phyloP scores from a whole-genome alignment of 2,329 filamentous ascomycete species.

The Alternaria gaisen region DNA sequence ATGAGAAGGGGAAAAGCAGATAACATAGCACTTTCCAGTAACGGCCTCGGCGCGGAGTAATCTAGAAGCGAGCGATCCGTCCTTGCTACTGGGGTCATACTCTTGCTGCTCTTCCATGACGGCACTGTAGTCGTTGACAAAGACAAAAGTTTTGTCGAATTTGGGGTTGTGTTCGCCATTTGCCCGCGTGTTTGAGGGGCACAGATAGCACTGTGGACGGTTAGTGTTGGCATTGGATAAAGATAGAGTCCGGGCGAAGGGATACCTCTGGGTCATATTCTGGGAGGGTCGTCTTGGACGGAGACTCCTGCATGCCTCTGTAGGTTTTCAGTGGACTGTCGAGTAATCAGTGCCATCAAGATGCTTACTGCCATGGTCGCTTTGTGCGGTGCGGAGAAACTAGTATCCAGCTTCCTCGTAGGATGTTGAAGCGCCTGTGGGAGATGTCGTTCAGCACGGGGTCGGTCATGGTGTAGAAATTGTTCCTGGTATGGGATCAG shows the following conservation, averaged over 20 bases:
- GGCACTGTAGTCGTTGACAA: constrained; percentile 97
- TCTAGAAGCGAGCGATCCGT: constrained; percentile 70
- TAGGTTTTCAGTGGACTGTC: constrained; percentile 19
- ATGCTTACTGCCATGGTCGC: constrained; percentile 93
- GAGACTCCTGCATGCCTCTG: constrained; percentile 59
- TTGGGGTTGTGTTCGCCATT: constrained; percentile 86
- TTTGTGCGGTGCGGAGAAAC: constrained; percentile 97
- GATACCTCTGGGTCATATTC: constrained; percentile 75
- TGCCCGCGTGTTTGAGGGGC: constrained; percentile 88
- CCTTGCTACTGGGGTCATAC: constrained; percentile 67
- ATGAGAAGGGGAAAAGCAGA: constrained; percentile 92
- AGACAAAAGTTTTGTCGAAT: constrained; percentile 88
- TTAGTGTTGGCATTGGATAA: constrained; percentile 26
- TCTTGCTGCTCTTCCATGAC: constrained; percentile 92
- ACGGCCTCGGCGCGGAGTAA: constrained; percentile 86
- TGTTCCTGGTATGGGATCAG: constrained; percentile 16
- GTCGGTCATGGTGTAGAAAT: constrained; percentile 53
- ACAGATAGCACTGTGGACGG: constrained; percentile 80
- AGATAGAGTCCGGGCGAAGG: constrained; percentile 7
- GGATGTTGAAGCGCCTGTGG: constrained; percentile 90
- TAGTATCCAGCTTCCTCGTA: constrained; percentile 89
- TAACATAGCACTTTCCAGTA: constrained; percentile 94
- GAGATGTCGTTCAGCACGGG: constrained; percentile 84
- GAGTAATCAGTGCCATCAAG: not conserved
- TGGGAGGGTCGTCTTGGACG: constrained; percentile 64